Conservation (phyloP, 2,329 filamentous ascomycete species). For the Penicillium sp. region DNA sequence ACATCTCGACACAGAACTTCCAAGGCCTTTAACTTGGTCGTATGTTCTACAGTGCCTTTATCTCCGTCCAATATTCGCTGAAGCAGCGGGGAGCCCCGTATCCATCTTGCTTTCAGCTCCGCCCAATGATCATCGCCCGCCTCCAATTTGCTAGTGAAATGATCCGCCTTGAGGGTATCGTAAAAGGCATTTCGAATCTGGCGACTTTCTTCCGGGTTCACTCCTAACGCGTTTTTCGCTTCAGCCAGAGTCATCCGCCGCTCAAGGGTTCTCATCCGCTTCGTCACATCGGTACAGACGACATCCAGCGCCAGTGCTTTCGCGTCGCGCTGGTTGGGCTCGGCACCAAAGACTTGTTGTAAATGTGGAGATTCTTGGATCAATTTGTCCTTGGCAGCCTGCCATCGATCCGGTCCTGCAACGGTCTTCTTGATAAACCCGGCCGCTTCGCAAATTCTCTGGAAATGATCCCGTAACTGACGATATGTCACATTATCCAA, state of each 20-base stretch:
- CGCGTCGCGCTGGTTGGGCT: constrained; percentile 53
- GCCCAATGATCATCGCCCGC: constrained; percentile 66
- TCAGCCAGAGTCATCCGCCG: constrained; percentile 66
- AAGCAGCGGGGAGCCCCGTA: constrained; percentile 52
- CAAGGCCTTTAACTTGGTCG: constrained; percentile 57
- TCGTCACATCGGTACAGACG: constrained; percentile 75
- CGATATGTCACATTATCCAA: constrained; percentile 61
- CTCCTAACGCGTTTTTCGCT: constrained; percentile 64
- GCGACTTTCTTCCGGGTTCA: constrained; percentile 63
- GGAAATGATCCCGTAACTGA: constrained; percentile 60
- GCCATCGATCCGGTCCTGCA: constrained; percentile 68
- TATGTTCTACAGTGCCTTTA: constrained; percentile 48
- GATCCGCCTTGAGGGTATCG: constrained; percentile 56
- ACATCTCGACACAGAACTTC: constrained; percentile 69
- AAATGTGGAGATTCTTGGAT: constrained; percentile 61
- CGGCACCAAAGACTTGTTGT: constrained; percentile 54
- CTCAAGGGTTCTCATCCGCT: constrained; percentile 63
- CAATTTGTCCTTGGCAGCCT: constrained; percentile 61
- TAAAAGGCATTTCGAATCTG: constrained; percentile 62
- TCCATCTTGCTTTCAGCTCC: constrained; percentile 63
- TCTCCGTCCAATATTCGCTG: constrained; percentile 49
- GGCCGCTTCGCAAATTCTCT: constrained; percentile 61
- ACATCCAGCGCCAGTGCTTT: constrained; percentile 68
- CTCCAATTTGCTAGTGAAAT: constrained; percentile 68
- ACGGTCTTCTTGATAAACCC: constrained; percentile 69